These are phyloP conservation scores for Penicillium arizonense DNA, from an alignment of 495 filamentous ascomycete genomes.

Conservation along the genomic window DNA sequence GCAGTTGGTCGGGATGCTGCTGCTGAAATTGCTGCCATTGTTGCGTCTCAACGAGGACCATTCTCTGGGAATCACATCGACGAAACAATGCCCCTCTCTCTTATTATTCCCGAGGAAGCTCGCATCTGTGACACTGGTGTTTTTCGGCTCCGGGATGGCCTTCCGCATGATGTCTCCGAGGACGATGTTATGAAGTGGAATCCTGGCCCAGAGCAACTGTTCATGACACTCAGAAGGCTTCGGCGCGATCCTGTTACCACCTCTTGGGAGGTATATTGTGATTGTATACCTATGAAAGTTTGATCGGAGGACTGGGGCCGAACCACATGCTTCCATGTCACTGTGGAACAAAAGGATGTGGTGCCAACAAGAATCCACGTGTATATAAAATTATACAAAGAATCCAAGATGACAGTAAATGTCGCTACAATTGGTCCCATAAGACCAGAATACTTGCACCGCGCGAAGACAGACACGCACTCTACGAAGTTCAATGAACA, in stretches of 20 bases:
- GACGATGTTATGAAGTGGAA: slow-evolving; percentile 15
- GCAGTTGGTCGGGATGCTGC: background rate
- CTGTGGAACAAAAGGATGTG: too few relatives aligned
- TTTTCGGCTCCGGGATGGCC: slow-evolving; percentile 13
- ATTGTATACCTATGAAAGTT: background rate
- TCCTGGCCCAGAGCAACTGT: background rate
- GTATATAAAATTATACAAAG: too few relatives aligned
- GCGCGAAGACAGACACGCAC: too few relatives aligned
- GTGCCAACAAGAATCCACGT: too few relatives aligned
- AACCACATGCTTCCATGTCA: too few relatives aligned
- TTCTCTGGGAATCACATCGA: background rate
- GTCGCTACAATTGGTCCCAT: too few relatives aligned
- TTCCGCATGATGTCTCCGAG: slow-evolving; percentile 8
- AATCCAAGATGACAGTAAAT: too few relatives aligned
- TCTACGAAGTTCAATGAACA: too few relatives aligned
- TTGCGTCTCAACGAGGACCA: too few relatives aligned
- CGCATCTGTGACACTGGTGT: slow-evolving; percentile 16
- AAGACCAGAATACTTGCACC: too few relatives aligned
- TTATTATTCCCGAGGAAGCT: slow-evolving; percentile 16
- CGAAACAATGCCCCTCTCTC: background rate
- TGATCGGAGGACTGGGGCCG: background rate
- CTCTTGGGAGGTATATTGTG: background rate
- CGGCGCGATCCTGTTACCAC: background rate
- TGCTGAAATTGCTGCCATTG: background rate
- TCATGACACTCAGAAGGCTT: background rate